A percentile compares a stretch with the other conserved stretches of the same genome.
phyloP scores from a whole-genome alignment of 78 protist species.

The Neovahlkampfia damariscottae region DNA sequence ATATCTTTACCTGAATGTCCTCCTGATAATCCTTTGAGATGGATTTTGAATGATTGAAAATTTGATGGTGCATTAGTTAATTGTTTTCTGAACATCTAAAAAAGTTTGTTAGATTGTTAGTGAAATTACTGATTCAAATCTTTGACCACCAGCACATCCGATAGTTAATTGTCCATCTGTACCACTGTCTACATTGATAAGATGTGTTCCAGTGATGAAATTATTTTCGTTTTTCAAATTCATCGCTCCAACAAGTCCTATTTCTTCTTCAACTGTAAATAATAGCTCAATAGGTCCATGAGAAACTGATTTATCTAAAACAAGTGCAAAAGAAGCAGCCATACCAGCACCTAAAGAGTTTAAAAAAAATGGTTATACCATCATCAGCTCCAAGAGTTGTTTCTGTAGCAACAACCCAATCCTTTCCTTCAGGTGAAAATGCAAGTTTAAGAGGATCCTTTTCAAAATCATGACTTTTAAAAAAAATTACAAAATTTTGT shows the following conservation, averaged over 20 bases:
- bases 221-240: not conserved
- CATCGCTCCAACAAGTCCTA: constrained; percentile 15
- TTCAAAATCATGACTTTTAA: not conserved
- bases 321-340: constrained; percentile 29
- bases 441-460: not conserved
- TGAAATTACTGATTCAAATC: not conserved
- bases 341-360: too few relatives aligned
- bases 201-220: not conserved
- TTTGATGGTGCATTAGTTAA: too few relatives aligned
- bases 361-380: too few relatives aligned
- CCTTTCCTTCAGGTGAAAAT: not conserved
- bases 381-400: constrained; percentile 49
- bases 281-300: constrained; percentile 41
- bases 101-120: not conserved
- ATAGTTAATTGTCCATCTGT: not conserved
- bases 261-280: constrained; percentile 42
- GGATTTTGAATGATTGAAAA: too few relatives aligned
- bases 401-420: constrained; percentile 8
- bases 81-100: not conserved
- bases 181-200: constrained; percentile 29
- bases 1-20: constrained; percentile 21
- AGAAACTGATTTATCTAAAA: not conserved
- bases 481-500: too few relatives aligned
- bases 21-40: not conserved
- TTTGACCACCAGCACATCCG: constrained; percentile 38